Conservation (phyloP, 2,329 filamentous ascomycete species). For the Chaetomium sp. region DNA sequence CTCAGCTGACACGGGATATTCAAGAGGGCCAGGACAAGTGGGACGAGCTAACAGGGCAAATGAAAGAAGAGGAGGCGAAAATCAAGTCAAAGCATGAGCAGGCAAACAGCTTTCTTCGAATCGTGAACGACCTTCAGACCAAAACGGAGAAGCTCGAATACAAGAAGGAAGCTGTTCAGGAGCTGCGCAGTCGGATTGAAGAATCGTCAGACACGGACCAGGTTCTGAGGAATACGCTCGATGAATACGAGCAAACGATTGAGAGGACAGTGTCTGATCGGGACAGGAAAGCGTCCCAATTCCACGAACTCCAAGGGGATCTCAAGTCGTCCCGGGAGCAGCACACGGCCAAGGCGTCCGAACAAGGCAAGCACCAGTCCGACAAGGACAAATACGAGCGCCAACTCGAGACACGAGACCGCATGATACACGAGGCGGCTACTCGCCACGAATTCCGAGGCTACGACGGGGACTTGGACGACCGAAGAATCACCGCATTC, state of each 20-base stretch:
- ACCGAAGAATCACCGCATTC: conserved; percentile 68
- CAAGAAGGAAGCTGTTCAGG: conserved; percentile 62
- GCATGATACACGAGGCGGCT: conserved; percentile 72
- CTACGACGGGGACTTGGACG: conserved; percentile 71
- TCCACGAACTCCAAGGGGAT: conserved; percentile 54
- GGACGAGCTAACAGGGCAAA: conserved; percentile 51
- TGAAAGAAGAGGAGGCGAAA: conserved; percentile 43
- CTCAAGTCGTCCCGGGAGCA: conserved; percentile 39
- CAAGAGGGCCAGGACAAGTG: conserved; percentile 54
- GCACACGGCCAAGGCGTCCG: conserved; percentile 49
- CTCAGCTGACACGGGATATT: conserved; percentile 57
- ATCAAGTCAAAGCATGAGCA: conserved; percentile 64
- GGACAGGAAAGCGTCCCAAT: conserved; percentile 55
- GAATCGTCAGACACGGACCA: conserved; percentile 74
- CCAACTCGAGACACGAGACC: conserved; percentile 63
- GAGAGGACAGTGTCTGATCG: conserved; percentile 57
- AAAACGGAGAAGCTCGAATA: conserved; percentile 70
- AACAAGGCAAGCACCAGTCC: conserved; percentile 73
- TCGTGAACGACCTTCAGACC: conserved; percentile 67
- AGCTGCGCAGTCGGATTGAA: conserved; percentile 65
- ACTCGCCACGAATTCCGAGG: conserved; percentile 72
- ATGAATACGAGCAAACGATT: conserved; percentile 73
- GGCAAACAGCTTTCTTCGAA: conserved; percentile 65
- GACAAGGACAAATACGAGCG: conserved; percentile 83
- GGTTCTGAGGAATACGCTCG: conserved; percentile 63